Conservation (phyloP, 2,329 filamentous ascomycete species). For the Penicillium sclerotigenum region DNA sequence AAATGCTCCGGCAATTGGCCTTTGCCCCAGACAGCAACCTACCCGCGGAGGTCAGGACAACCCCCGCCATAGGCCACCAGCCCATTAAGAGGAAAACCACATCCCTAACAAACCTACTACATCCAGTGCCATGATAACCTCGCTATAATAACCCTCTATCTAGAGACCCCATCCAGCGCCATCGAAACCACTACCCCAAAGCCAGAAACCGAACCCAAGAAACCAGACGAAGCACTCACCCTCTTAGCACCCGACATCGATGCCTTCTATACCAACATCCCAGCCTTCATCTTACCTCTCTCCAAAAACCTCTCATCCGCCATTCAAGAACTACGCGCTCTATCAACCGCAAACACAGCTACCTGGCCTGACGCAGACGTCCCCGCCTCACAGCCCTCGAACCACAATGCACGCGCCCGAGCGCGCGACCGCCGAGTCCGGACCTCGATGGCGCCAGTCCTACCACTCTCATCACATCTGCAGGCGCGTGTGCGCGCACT, state of each 20-base stretch:
- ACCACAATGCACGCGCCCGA: constrained; percentile 18
- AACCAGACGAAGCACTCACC: constrained; percentile 26
- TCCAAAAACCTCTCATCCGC: constrained; percentile 26
- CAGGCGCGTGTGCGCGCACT: constrained; percentile 27
- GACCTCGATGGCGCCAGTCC: constrained; percentile 21
- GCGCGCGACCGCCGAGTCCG: constrained; percentile 23
- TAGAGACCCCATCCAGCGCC: constrained; percentile 29
- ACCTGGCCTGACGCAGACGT: background rate
- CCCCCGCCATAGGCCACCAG: background rate
- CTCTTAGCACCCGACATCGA: constrained; percentile 38
- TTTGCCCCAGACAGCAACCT: constrained; percentile 33
- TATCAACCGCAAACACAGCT: constrained; percentile 22
- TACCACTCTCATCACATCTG: constrained; percentile 28
- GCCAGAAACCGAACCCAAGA: constrained; percentile 10
- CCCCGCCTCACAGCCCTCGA: constrained; percentile 7
- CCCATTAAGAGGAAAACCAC: background rate
- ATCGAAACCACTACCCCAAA: constrained; percentile 17
- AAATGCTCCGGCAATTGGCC: constrained; percentile 31
- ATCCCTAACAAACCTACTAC: background rate
- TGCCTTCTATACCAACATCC: constrained; percentile 33
- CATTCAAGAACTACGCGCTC: constrained; percentile 27
- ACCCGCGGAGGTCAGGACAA: constrained; percentile 33
- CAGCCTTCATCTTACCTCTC: constrained; percentile 23
- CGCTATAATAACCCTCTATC: constrained; percentile 38
- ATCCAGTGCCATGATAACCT: constrained; percentile 35